Base-by-base conservation (phyloP, 192 early-diverging fungal genomes). In the Podila minutissima region DNA sequence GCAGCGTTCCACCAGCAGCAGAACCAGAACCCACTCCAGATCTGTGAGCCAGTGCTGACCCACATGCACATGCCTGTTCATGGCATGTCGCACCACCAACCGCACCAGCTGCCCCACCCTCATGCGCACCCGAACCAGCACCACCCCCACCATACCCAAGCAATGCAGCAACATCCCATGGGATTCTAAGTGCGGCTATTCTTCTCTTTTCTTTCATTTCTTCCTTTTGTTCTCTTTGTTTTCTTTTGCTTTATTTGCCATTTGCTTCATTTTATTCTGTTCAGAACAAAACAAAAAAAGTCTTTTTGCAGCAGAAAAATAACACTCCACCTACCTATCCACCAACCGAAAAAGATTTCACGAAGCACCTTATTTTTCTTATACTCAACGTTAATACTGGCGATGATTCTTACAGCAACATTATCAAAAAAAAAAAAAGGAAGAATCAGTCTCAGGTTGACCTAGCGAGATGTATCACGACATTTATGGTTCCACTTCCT, bases 81-180 rank as follows among this genome's bases (percentile, higher is more conserved):
- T 57, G 41, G 64, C 12, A 72, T 79, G 51, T 32, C 70, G 31
- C 77, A 81, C 10, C 75, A 78, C 38, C 69, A 72, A 31, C 77
- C 77, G 12, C 71, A 72, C 13, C 70, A 73, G 46, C 66, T 73
- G n/a, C 77, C 76, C 49, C 76, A 79, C 29, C 76, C 71, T 32
- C 77, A 81, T 65, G 66, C 66, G 28, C 77, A 81, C 51, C 77
- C 77, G 2, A 81, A 81, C 48, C 77, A 81, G 28, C 75, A 77
- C 17, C 26, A 32, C 11, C 68, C 68, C 28, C 60, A 37, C 15
- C 75, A 71, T 41, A 28, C 75, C n/a, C 75, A 78, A 22, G 65
- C 68, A 13, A 70, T 72, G 20, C 70, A 71, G 31, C 77, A 73
- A 28, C 77, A 81, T n/a, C 77, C 77, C 20, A 64, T 81, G 71